Evolutionary conservation across 495 filamentous ascomycete genomes (phyloP).

Genomic region (Penicillium atrosanguineum): DNA sequence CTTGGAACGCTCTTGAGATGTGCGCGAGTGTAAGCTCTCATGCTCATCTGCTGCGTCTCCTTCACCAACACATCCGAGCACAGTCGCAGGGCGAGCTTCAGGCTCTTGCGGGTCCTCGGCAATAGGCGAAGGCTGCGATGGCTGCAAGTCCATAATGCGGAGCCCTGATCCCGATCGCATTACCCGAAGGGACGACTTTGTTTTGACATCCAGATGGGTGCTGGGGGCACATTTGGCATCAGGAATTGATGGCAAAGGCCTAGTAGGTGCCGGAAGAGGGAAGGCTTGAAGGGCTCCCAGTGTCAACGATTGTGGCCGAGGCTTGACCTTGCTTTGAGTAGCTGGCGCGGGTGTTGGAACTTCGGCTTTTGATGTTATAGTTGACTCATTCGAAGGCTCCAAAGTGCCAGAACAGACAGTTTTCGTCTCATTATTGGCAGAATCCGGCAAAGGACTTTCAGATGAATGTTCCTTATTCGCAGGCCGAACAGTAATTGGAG

Average conservation of each 20-base stretch:
- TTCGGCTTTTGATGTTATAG: not conserved
- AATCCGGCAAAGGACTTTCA: not conserved
- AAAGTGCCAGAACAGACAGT: constrained; percentile 9
- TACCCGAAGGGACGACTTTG: constrained; percentile 2
- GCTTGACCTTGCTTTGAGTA: constrained; percentile 8
- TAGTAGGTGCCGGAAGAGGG: constrained; percentile 39
- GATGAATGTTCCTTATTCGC: not conserved
- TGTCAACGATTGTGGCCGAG: constrained; percentile 27
- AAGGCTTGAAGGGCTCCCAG: constrained; percentile 37
- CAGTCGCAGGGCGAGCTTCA: constrained; percentile 10
- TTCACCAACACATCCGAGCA: constrained; percentile 6
- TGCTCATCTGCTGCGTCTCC: constrained; percentile 12
- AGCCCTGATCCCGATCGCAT: constrained; percentile 1
- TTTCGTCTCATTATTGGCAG: not conserved
- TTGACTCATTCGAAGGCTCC: not conserved
- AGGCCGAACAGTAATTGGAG: not conserved
- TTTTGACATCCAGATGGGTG: constrained; percentile 5
- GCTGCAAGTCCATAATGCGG: constrained; percentile 5
- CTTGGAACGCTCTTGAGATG: constrained; percentile 14
- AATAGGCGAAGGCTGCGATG: constrained; percentile 15
- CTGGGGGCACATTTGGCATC: constrained; percentile 6
- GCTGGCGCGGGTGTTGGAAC: constrained; percentile 2
- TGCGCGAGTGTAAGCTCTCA: constrained; percentile 7
- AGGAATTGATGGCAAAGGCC: constrained; percentile 35
- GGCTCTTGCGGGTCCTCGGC: constrained; percentile 15